Base-by-base conservation (phyloP, 2,329 filamentous ascomycete genomes). In the Colletotrichum eremochloae region DNA sequence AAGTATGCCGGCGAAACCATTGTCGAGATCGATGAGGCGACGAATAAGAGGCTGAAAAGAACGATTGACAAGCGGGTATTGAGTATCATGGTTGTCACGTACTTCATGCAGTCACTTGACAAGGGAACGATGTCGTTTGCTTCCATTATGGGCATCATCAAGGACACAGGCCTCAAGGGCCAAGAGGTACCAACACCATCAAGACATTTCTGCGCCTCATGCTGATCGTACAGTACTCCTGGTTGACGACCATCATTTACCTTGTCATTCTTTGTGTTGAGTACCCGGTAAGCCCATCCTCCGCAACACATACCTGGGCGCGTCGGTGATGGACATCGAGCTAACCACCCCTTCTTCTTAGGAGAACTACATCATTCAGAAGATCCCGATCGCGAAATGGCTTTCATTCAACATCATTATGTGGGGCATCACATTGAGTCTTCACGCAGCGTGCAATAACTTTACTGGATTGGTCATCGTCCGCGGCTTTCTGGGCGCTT, bases 51-150 rank as follows among this genome's bases (percentile, higher is more conserved):
- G 77, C 75, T 88, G 79, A 74, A 86, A 83, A 76, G 86, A 86
- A 76, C 80, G 77, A 76, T 82, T 71, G 88, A 89, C 78, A 83
- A 85, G 64, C 81, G 83, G 44, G 82, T 86, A 60, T 78, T 89
- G 67, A 85, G 82, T 14, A 87, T 86, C 76, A 86, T 88, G 77
- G 79, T 86, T 57, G 85, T 84, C 67, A 86, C 84, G 48, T 89
- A 87, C 77, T 86, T 79, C 77, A 81, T 76, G 70, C 82, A 79
- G 77, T 84, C 79, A 24, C 74, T 83, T 4, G 77, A 80, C 62
- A 80, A 79, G 55, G 77, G 78, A 1, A 79, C 77, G 2, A 73
- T 79, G 15, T 75, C 74, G 8, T 79, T 78, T 50, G 70, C 76
- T 1, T 77, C 77, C 18, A 75, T 79, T 42, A 77, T 78, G 80